phyloP scores from a whole-genome alignment of 108 stramenopile species.

The Pseudonitzschia pungens region DNA sequence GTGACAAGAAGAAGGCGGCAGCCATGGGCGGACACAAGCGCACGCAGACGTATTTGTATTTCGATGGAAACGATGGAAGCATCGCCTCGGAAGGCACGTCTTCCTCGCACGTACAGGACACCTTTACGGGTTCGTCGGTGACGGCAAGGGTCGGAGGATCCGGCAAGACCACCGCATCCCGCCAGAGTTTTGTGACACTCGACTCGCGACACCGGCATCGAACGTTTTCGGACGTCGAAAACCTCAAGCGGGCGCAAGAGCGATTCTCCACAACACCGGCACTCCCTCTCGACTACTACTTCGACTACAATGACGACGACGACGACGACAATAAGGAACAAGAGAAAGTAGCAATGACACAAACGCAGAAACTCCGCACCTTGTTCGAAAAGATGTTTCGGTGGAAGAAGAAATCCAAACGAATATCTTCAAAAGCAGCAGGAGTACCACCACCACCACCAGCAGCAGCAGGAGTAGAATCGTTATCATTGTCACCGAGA shows the following conservation, averaged over 20 bases:
- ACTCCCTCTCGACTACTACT: no score
- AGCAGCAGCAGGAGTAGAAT: no score
- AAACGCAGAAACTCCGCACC: no score
- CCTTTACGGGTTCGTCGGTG: background rate
- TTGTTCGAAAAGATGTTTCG: no score
- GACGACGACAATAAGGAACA: no score
- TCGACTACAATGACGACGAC: no score
- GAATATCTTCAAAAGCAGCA: no score
- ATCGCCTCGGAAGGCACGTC: background rate
- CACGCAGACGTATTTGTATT: background rate
- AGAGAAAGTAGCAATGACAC: no score
- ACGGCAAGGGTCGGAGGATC: background rate
- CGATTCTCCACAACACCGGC: background rate
- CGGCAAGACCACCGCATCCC: background rate
- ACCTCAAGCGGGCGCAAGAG: background rate
- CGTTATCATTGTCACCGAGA: no score
- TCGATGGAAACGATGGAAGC: background rate
- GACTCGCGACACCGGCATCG: background rate
- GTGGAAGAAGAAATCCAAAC: no score
- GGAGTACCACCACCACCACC: no score
- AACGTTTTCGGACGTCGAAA: background rate
- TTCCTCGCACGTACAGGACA: no score
- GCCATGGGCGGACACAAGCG: background rate
- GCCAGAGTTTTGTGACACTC: background rate
- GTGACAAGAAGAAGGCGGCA: background rate